Evolutionary conservation across 768 basidiomycete genomes (phyloP).

Genomic region (Serendipita indica): DNA sequence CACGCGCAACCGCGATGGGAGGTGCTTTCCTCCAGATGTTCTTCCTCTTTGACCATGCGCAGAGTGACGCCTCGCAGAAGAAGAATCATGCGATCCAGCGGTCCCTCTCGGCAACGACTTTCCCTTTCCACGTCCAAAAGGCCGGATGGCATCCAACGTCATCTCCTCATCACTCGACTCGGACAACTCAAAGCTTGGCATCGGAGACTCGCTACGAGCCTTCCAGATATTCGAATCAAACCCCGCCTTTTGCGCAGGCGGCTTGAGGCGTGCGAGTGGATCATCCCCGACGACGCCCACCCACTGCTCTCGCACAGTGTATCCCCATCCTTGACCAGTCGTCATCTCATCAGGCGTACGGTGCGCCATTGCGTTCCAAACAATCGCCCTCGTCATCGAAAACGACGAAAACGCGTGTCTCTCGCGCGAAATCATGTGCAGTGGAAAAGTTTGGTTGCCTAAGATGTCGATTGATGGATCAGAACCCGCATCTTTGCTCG

Average conservation of each 20-base stretch:
- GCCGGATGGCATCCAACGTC: not conserved
- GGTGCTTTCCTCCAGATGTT: too few species aligned
- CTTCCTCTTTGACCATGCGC: too few species aligned
- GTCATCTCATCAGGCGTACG: not conserved
- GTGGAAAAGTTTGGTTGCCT: not conserved
- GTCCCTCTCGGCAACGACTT: not conserved
- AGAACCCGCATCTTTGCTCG: not conserved
- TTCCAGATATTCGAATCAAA: not conserved
- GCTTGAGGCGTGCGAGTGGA: not conserved
- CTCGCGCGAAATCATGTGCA: not conserved
- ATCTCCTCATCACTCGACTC: not conserved
- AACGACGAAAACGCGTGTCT: not conserved
- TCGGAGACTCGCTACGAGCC: not conserved
- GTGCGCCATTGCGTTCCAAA: not conserved
- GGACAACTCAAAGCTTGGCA: not conserved
- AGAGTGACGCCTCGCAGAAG: too few species aligned
- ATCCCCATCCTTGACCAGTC: not conserved
- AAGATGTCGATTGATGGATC: not conserved
- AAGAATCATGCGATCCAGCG: not conserved
- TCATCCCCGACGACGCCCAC: not conserved
- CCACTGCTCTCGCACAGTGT: not conserved
- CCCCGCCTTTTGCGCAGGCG: not conserved
- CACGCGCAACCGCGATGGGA: too few species aligned
- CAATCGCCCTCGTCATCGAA: constrained; percentile 1
- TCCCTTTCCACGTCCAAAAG: not conserved